Conservation (phyloP, 768 basidiomycete species). For the Xerocomellus chrysenteron region DNA sequence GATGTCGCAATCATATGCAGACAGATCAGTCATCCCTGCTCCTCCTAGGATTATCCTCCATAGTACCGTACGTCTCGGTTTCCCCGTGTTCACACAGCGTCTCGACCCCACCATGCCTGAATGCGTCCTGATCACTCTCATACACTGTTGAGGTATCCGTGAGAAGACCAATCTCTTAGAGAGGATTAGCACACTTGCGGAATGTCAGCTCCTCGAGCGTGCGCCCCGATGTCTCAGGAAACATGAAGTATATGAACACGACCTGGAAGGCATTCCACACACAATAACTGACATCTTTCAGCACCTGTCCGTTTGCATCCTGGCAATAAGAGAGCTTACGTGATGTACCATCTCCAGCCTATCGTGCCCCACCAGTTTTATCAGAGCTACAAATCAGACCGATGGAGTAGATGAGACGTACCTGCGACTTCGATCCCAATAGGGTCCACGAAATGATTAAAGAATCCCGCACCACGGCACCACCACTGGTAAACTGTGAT, state of each 20-base stretch:
- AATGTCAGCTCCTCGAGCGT: slow-evolving; percentile 4
- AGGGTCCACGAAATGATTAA: slow-evolving; percentile 14
- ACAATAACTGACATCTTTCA: background rate
- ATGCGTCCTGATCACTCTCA: background rate
- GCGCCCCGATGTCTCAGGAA: slow-evolving; percentile 1
- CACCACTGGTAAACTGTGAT: slow-evolving; percentile 62
- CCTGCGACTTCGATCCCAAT: slow-evolving; percentile 17
- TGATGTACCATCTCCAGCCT: slow-evolving; percentile 13
- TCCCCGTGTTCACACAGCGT: background rate
- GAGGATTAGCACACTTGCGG: slow-evolving; percentile 3
- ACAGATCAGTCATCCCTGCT: background rate
- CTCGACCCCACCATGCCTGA: background rate
- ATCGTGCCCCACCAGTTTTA: background rate
- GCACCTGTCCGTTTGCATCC: background rate
- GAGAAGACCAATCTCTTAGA: background rate
- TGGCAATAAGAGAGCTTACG: background rate
- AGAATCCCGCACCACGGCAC: slow-evolving; percentile 36
- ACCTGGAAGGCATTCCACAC: background rate
- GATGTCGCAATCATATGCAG: too few relatives aligned
- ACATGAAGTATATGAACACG: slow-evolving; percentile 1
- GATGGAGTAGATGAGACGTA: background rate
- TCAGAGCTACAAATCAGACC: background rate
- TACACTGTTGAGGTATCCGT: background rate
- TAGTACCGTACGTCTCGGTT: background rate
- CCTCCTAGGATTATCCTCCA: background rate